Evolutionary conservation across 257 asterid genomes (phyloP).

Genomic region (Jacaranda copaia): DNA sequence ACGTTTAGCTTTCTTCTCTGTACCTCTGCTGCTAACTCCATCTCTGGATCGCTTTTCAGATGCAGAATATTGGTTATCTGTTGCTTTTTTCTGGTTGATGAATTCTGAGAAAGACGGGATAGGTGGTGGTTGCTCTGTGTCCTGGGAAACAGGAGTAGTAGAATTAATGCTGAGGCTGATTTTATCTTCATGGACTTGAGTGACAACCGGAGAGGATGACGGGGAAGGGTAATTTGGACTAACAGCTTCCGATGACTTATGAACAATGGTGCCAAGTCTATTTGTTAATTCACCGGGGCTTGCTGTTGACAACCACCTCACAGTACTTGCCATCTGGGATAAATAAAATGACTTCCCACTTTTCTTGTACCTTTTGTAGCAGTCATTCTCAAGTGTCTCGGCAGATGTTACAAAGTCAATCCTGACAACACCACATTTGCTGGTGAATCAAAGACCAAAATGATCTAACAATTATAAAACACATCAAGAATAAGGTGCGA

Average conservation of each 20-base stretch:
- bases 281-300: slow-evolving; percentile 54
- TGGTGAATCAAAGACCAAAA: slow-evolving; percentile 19
- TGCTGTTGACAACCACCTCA: slow-evolving; percentile 85
- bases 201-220: slow-evolving; percentile 42
- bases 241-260: slow-evolving; percentile 36
- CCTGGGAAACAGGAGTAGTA: slow-evolving; percentile 41
- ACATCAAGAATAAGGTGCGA: slow-evolving; percentile 2
- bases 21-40: slow-evolving; percentile 42
- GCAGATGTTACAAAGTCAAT: slow-evolving; percentile 57
- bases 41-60: slow-evolving; percentile 55
- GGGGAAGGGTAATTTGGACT: slow-evolving; percentile 43
- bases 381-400: slow-evolving; percentile 67
- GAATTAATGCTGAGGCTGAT: slow-evolving; percentile 29
- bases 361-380: slow-evolving; percentile 72
- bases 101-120: slow-evolving; percentile 83
- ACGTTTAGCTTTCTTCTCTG: slow-evolving; percentile 62
- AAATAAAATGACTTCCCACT: slow-evolving; percentile 81
- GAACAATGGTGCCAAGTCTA: slow-evolving; percentile 46
- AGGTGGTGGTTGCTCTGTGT: slow-evolving; percentile 50
- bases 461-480: not conserved
- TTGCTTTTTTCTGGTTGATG: slow-evolving; percentile 60
- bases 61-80: slow-evolving; percentile 40
- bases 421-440: slow-evolving; percentile 47
- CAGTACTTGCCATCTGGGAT: slow-evolving; percentile 80
- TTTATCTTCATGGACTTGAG: slow-evolving; percentile 39